Conservation (phyloP, 1,139 yeast species). For the Sugiyamaella pinicola region DNA sequence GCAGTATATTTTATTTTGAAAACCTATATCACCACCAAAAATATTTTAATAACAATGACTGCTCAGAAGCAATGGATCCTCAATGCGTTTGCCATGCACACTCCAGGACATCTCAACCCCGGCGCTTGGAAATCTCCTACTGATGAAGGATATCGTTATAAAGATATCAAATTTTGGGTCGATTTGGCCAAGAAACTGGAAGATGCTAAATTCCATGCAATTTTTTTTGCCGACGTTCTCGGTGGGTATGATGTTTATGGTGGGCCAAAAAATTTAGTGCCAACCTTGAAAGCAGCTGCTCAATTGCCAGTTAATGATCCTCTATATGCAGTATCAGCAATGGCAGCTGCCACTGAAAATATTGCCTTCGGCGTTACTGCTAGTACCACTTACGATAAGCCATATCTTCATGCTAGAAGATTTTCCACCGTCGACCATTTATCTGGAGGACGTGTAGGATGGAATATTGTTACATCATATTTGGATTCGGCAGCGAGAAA, state of each 20-base stretch:
- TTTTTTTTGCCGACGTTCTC: slow-evolving; percentile 53
- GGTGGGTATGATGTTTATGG: slow-evolving; percentile 51
- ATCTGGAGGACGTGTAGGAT: slow-evolving; percentile 48
- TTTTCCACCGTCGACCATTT: slow-evolving; percentile 48
- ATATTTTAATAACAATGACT: slow-evolving; percentile 17
- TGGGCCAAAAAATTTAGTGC: slow-evolving; percentile 45
- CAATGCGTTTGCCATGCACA: slow-evolving; percentile 49
- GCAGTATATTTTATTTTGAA: not conserved
- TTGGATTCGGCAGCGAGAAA: slow-evolving; percentile 42
- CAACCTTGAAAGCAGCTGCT: slow-evolving; percentile 44
- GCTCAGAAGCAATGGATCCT: slow-evolving; percentile 37
- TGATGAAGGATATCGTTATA: slow-evolving; percentile 45
- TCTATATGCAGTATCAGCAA: slow-evolving; percentile 43
- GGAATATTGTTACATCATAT: slow-evolving; percentile 49
- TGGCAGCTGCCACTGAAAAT: slow-evolving; percentile 48
- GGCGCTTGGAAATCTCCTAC: slow-evolving; percentile 52
- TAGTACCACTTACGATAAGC: slow-evolving; percentile 48
- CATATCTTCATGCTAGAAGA: slow-evolving; percentile 47
- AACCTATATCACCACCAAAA: not conserved
- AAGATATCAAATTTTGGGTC: slow-evolving; percentile 51
- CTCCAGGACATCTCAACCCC: slow-evolving; percentile 47
- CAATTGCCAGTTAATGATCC: slow-evolving; percentile 48
- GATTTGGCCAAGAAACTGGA: slow-evolving; percentile 50
- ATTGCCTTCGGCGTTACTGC: slow-evolving; percentile 48
- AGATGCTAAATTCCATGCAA: slow-evolving; percentile 49